Conservation (phyloP, 164 flowering plant species). For the Buxus sempervirens region DNA sequence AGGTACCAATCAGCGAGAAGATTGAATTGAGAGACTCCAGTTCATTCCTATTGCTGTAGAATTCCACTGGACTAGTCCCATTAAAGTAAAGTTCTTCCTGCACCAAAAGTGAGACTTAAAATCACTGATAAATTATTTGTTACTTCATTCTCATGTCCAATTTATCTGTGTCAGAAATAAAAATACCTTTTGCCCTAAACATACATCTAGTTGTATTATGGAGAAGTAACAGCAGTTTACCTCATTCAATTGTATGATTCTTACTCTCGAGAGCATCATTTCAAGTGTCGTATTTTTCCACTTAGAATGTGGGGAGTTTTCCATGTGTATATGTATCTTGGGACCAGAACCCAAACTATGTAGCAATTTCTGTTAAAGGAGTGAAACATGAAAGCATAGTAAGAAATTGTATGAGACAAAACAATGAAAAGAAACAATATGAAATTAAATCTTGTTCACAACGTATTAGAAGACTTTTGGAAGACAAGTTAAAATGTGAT, state of each 20-base stretch:
- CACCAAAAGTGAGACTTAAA: conserved; percentile 16
- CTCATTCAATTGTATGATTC: conserved; percentile 71
- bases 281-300: conserved; percentile 27
- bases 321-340: conserved; percentile 30
- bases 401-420: background rate
- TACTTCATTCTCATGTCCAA: background rate
- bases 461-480: background rate
- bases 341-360: conserved; percentile 33
- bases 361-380: conserved; percentile 47
- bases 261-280: conserved; percentile 46
- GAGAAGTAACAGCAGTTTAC: conserved; percentile 27
- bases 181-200: background rate
- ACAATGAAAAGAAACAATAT: background rate
- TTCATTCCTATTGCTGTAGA: conserved; percentile 70
- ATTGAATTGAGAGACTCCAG: conserved; percentile 66
- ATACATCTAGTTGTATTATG: background rate
- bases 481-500: background rate
- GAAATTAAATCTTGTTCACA: background rate
- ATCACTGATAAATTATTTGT: background rate
- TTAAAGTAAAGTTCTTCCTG: conserved; percentile 85
- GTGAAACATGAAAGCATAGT: background rate
- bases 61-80: conserved; percentile 33
- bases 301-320: conserved; percentile 22
- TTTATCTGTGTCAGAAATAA: background rate
- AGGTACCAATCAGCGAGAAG: conserved; percentile 35